phyloP scores from a whole-genome alignment of 2,329 filamentous ascomycete species.

The Fusarium solani-melongenae region DNA sequence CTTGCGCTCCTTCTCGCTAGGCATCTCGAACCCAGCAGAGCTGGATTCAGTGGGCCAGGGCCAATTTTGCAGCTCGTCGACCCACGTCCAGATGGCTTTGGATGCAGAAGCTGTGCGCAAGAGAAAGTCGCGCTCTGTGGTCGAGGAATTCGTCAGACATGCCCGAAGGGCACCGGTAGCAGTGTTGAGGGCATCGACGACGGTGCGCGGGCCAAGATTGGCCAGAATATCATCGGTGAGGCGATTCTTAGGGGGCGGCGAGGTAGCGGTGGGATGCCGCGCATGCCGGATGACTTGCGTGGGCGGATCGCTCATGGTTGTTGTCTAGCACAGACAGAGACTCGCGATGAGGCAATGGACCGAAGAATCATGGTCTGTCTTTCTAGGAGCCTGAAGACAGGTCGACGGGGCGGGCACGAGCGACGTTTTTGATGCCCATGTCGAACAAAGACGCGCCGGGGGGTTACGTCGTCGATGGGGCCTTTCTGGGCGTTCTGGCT shows the following conservation, averaged over 20 bases:
- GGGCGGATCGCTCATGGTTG: constrained; percentile 50
- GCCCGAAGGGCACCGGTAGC: constrained; percentile 63
- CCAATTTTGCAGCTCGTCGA: constrained; percentile 75
- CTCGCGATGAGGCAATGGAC: constrained; percentile 28
- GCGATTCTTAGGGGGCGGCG: constrained; percentile 58
- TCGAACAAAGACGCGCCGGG: constrained; percentile 39
- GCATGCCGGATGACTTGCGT: constrained; percentile 47
- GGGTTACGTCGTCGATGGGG: constrained; percentile 23
- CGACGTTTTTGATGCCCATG: constrained; percentile 42
- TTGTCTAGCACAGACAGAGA: constrained; percentile 31
- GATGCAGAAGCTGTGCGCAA: constrained; percentile 76
- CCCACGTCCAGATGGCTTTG: constrained; percentile 78
- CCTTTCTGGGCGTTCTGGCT: constrained; percentile 4
- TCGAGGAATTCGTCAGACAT: constrained; percentile 72
- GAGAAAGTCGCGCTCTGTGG: constrained; percentile 76
- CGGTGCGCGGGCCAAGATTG: constrained; percentile 69
- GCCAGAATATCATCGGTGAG: constrained; percentile 69
- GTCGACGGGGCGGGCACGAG: constrained; percentile 35
- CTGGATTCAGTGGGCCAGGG: constrained; percentile 63
- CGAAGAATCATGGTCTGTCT: constrained; percentile 42
- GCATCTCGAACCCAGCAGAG: constrained; percentile 66
- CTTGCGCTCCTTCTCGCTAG: constrained; percentile 53
- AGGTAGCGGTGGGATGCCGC: constrained; percentile 49
- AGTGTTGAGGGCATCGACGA: constrained; percentile 68
- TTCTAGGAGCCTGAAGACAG: constrained; percentile 43